These are phyloP conservation scores for Pythium monospermum DNA, from an alignment of 352 stramenopile species.

Conservation along the genomic window DNA sequence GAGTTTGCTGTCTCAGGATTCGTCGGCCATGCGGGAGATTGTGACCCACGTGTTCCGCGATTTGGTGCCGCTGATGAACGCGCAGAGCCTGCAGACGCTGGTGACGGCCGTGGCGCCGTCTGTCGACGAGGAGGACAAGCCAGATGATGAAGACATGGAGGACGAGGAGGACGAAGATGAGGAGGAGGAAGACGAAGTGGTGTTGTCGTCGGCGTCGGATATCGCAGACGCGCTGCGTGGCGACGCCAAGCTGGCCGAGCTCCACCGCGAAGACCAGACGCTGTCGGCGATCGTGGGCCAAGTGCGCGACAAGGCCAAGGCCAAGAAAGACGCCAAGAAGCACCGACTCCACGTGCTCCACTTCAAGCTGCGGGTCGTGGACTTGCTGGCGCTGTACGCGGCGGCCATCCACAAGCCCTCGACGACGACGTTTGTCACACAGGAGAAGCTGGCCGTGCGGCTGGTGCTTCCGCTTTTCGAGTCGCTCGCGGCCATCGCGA, in stretches of 20 bases:
- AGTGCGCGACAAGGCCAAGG: constrained; percentile 62
- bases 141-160: constrained; percentile 22
- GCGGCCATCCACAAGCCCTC: constrained; percentile 13
- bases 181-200: constrained; percentile 57
- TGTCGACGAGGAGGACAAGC: constrained; percentile 29
- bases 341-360: constrained; percentile 65
- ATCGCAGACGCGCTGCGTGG: constrained; percentile 62
- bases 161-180: constrained; percentile 32
- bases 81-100: constrained; percentile 61
- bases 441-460: constrained; percentile 26
- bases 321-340: constrained; percentile 73
- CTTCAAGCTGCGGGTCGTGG: constrained; percentile 82
- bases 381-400: constrained; percentile 73
- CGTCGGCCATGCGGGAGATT: constrained; percentile 78
- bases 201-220: constrained; percentile 49
- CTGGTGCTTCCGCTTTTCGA: constrained; percentile 65
- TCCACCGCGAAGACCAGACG: constrained; percentile 76
- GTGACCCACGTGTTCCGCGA: constrained; percentile 77
- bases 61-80: constrained; percentile 60
- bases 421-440: background rate
- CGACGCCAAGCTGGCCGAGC: constrained; percentile 54
- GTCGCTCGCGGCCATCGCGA: constrained; percentile 44
- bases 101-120: constrained; percentile 56
- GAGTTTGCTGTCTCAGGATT: constrained; percentile 78
- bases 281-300: constrained; percentile 77